Base-by-base conservation (phyloP, 495 filamentous ascomycete species). In the Saxispiralis lemnorum region DNA sequence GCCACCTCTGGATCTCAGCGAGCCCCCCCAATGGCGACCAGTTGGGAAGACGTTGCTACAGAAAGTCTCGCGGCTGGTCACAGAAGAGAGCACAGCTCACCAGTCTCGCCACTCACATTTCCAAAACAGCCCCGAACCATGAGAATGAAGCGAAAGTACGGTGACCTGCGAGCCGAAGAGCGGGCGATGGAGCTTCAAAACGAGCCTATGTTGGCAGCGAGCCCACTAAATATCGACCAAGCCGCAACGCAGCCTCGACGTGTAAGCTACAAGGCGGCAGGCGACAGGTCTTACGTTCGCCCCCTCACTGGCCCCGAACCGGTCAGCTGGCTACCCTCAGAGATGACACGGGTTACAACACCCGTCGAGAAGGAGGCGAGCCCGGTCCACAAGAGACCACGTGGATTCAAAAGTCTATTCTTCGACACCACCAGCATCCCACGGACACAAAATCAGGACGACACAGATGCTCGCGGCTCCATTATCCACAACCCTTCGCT, bases 41-140 rank as follows among this genome's bases (percentile, higher is more conserved):
- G 20, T 21, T 43, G 40, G 40, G 31, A 30, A n/a, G 21, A 37
- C 42, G 30, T 43, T 28, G 35, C 34, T 32, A 20, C 35, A n/a
- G 17, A 49, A 30, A 15, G 37, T 15, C 17, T 39, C 19, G 11
- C 21, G n/a, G 12, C 18, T 30, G 12, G 12, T 13, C 38, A 40
- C 20, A 24, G 21, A 7, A 40, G 19, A 40, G 38, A 40, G 17
- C 9, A 13, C 7, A 40, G 38, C 38, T 19, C 21, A 6, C 38
- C 38, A 30, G 6, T 40, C 13, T 40, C 38, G 2, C 38, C 38
- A 14, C 19, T 40, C 2, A 28, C 38, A 28, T 28, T 28, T 9
- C 24, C 24, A 9, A 4, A 28, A 4, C 24, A 28, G 24, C 24
- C 24, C 24, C 24, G 24, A 28, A 9, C 24, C 5, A 28, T 28